A percentile compares a stretch with the other conserved stretches of the same genome.
Conservation (phyloP, 495 filamentous ascomycete genomes). For the Tetracladium setigerum region DNA sequence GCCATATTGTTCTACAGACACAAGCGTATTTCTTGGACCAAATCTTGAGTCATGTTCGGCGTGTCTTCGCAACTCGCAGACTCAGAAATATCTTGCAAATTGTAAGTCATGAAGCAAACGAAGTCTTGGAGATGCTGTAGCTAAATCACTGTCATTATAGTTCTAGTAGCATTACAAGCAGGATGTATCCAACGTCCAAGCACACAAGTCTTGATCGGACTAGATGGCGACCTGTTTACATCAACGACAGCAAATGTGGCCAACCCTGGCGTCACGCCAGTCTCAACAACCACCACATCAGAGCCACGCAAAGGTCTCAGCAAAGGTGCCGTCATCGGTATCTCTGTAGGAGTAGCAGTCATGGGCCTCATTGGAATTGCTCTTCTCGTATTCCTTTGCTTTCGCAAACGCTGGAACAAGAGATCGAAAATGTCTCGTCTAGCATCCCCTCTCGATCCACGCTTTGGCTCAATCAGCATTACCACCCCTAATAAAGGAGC, state of each 20-base stretch:
- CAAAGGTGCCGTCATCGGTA: slow-evolving; percentile 39
- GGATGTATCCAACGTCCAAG: slow-evolving; percentile 36
- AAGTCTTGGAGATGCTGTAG: background rate
- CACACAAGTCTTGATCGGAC: slow-evolving; percentile 29
- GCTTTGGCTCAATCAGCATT: slow-evolving; percentile 17
- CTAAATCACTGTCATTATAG: slow-evolving; percentile 16
- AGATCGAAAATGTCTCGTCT: background rate
- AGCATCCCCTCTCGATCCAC: slow-evolving; percentile 9
- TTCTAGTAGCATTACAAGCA: slow-evolving; percentile 36
- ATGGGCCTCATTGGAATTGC: slow-evolving; percentile 33
- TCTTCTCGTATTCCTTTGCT: slow-evolving; percentile 31
- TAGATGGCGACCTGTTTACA: slow-evolving; percentile 44
- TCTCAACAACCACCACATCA: slow-evolving; percentile 16
- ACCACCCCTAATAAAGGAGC: slow-evolving; percentile 12
- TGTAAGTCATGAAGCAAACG: slow-evolving; percentile 2
- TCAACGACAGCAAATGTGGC: slow-evolving; percentile 30
- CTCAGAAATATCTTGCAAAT: slow-evolving; percentile 8
- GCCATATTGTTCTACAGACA: slow-evolving; percentile 11
- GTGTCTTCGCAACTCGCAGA: slow-evolving; percentile 5
- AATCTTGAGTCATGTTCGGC: background rate
- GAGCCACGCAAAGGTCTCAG: slow-evolving; percentile 25
- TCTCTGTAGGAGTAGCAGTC: slow-evolving; percentile 36
- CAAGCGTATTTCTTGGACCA: background rate
- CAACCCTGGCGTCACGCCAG: slow-evolving; percentile 20
- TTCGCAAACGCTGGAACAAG: slow-evolving; percentile 29